A percentile compares a stretch with the other conserved stretches of the same genome.
These are phyloP conservation scores for Macroventuria anomochaeta DNA, from an alignment of 2,329 filamentous ascomycete species.

Conservation along the genomic window DNA sequence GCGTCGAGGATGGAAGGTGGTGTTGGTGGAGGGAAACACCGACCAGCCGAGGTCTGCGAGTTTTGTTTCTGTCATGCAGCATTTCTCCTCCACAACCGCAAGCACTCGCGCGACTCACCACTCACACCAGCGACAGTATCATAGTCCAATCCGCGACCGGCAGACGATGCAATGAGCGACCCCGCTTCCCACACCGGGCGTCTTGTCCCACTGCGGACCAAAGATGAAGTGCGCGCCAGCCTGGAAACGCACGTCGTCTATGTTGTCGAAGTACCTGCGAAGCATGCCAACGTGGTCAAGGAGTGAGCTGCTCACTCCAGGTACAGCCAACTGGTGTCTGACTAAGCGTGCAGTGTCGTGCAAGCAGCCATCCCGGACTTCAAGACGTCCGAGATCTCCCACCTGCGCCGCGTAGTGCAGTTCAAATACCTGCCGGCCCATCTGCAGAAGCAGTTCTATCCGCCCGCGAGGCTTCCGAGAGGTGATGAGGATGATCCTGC, in stretches of 20 bases:
- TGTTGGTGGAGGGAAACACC: conserved; percentile 12
- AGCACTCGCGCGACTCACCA: conserved; percentile 8
- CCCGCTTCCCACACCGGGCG: conserved; percentile 26
- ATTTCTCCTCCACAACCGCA: conserved; percentile 1
- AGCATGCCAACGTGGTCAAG: conserved; percentile 74
- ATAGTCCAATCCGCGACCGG: conserved; percentile 2
- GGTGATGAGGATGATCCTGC: conserved; percentile 43
- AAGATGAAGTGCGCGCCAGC: conserved; percentile 57
- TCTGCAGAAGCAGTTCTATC: conserved; percentile 52
- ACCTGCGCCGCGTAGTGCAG: conserved; percentile 79
- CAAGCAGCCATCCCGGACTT: conserved; percentile 54
- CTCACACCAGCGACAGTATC: conserved; percentile 9
- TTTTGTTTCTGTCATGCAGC: conserved; percentile 10
- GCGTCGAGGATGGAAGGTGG: conserved; percentile 3
- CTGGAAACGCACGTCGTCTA: conserved; percentile 67
- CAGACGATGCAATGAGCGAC: conserved; percentile 38
- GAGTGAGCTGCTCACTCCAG: conserved; percentile 61
- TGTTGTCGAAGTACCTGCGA: conserved; percentile 74
- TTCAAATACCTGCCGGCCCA: conserved; percentile 70
- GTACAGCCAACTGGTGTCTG: conserved; percentile 16
- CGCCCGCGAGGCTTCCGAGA: conserved; percentile 42
- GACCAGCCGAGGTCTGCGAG: conserved; percentile 15
- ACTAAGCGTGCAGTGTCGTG: conserved; percentile 51
- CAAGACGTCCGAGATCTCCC: conserved; percentile 54
- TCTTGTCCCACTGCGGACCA: conserved; percentile 55